Evolutionary conservation across 1,139 yeast species (phyloP).

Genomic region (Blastobotrys malaysiensis): DNA sequence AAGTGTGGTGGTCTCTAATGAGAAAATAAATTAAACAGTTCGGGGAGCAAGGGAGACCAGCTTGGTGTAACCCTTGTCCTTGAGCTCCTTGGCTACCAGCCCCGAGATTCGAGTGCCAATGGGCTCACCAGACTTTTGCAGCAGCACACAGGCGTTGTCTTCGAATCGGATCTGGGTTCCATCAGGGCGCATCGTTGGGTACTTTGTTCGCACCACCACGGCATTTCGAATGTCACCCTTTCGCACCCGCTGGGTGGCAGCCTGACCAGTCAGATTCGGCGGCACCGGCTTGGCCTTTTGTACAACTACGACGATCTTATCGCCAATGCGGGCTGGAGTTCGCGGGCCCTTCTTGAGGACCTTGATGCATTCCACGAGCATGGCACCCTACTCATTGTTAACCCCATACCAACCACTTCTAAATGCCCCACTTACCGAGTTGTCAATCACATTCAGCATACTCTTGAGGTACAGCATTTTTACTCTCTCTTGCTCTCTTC

Average conservation of each 20-base stretch:
- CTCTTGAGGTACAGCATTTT: slow-evolving; percentile 81
- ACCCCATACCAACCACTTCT: neutral
- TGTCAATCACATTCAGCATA: slow-evolving; percentile 85
- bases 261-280: slow-evolving; percentile 38
- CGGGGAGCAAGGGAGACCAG: slow-evolving; percentile 89
- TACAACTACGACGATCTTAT: slow-evolving; percentile 89
- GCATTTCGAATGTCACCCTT: slow-evolving; percentile 97
- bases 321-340: slow-evolving; percentile 77
- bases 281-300: slow-evolving; percentile 84
- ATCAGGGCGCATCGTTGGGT: slow-evolving; percentile 77
- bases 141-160: slow-evolving; percentile 94
- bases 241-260: slow-evolving; percentile 63
- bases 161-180: slow-evolving; percentile 86
- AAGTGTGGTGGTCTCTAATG: neutral
- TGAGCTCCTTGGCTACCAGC: slow-evolving; percentile 88
- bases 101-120: slow-evolving; percentile 90
- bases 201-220: slow-evolving; percentile 87
- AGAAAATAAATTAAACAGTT: slow-evolving; percentile 45
- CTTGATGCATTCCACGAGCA: slow-evolving; percentile 91
- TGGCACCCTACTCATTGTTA: slow-evolving; percentile 54
- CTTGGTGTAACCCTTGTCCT: slow-evolving; percentile 78
- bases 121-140: slow-evolving; percentile 90
- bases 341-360: slow-evolving; percentile 85
- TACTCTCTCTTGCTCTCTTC: too few relatives aligned
- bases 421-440: slow-evolving; percentile 45